Percentiles rank a stretch among this genome's conserved stretches.
phyloP scores from a whole-genome alignment of 2,329 filamentous ascomycete species.

The Fusarium vanettenii region DNA sequence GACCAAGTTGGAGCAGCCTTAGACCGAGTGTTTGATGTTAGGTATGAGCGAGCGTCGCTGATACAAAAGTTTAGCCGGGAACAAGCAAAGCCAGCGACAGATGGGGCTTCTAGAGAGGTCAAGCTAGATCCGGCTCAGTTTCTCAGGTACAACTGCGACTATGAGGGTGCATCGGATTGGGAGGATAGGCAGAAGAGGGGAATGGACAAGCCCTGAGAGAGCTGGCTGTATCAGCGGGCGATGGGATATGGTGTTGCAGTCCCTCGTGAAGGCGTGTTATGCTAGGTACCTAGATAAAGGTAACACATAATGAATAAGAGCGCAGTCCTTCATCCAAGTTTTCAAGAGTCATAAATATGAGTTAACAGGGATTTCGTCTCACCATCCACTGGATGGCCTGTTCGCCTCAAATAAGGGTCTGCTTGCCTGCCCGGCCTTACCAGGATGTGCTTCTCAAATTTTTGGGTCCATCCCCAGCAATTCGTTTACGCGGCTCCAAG shows the following conservation, averaged over 20 bases:
- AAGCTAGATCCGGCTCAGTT: constrained; percentile 37
- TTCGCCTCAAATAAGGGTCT: too few species aligned
- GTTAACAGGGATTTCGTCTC: neutral
- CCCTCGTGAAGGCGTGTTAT: neutral
- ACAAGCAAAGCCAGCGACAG: constrained; percentile 34
- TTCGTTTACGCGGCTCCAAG: neutral
- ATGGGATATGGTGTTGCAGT: neutral
- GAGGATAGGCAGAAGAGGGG: constrained; percentile 21
- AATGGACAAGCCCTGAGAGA: neutral
- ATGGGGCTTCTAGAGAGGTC: constrained; percentile 20
- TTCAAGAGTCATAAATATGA: neutral
- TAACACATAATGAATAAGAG: too few species aligned
- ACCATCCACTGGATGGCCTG: too few species aligned
- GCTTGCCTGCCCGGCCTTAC: too few species aligned
- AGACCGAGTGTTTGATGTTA: constrained; percentile 11
- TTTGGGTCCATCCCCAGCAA: neutral
- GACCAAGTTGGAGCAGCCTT: constrained; percentile 1
- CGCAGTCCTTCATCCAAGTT: neutral
- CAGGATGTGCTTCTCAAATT: neutral
- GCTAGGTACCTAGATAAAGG: too few species aligned
- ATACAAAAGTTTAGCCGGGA: constrained; percentile 39
- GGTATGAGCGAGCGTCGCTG: constrained; percentile 24
- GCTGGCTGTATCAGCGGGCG: neutral
- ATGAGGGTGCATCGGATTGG: constrained; percentile 33
- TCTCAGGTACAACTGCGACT: constrained; percentile 38